phyloP scores from a whole-genome alignment of 352 stramenopile species.

The Thraustochytrium sp. region DNA sequence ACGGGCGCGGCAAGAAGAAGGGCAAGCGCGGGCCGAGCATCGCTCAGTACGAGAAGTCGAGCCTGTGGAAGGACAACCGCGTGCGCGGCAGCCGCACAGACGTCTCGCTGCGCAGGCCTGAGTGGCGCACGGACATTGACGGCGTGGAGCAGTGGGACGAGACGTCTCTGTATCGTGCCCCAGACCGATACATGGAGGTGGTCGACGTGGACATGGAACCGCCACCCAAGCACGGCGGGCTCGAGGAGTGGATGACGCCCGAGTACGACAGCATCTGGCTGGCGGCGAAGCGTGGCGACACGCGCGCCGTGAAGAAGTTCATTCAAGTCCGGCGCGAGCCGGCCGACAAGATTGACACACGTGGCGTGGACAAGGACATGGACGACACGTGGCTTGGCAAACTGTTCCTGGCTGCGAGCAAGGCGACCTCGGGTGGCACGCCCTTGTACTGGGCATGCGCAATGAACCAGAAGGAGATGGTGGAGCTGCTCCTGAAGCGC shows the following conservation, averaged over 20 bases:
- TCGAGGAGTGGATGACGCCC: neutral
- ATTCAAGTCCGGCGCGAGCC: neutral
- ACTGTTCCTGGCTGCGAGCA: conserved; percentile 12
- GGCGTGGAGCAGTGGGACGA: conserved; percentile 22
- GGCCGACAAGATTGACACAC: neutral
- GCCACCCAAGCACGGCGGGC: neutral
- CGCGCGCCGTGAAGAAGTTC: neutral
- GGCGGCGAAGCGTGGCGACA: conserved; percentile 25
- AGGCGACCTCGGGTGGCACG: neutral
- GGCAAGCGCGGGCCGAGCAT: neutral
- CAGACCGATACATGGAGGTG: neutral
- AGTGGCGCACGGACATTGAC: conserved; percentile 9
- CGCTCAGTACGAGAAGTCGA: neutral
- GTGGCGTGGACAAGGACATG: conserved; percentile 11
- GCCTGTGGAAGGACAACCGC: neutral
- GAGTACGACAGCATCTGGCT: conserved; percentile 38
- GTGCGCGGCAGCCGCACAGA: neutral
- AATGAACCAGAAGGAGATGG: neutral
- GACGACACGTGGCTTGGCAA: conserved; percentile 35
- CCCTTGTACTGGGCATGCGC: conserved; percentile 18
- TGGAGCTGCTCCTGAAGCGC: neutral
- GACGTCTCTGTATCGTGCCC: neutral
- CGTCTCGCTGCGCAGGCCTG: neutral
- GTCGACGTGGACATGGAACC: conserved; percentile 4
- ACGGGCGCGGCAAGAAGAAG: neutral